Conservation (phyloP, 345 rosid species). For the Cardamine chenopodiifolia region DNA sequence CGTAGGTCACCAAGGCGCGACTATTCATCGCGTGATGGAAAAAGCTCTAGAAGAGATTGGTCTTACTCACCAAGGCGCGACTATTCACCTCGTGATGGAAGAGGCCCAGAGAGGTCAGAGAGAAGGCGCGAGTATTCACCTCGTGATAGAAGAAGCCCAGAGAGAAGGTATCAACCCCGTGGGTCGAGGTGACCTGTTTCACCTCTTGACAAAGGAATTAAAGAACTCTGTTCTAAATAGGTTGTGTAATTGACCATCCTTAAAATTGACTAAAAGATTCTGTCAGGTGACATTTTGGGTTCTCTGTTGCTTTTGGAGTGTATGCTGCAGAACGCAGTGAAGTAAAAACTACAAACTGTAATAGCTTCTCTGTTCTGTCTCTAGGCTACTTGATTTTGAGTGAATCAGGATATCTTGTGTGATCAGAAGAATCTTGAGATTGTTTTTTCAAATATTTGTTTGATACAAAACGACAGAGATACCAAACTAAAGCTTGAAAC, state of each 20-base stretch:
- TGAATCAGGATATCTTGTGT: constrained; percentile 12
- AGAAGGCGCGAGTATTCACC: constrained; percentile 29
- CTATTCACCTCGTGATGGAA: constrained; percentile 68
- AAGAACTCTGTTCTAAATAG: constrained; percentile 13
- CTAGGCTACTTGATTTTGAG: background rate
- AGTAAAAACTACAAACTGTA: constrained; percentile 16
- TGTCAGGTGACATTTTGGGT: constrained; percentile 1
- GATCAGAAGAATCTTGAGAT: constrained; percentile 7
- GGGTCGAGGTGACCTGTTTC: constrained; percentile 46
- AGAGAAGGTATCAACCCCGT: constrained; percentile 40
- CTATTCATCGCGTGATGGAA: constrained; percentile 73
- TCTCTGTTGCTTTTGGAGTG: background rate
- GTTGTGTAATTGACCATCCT: constrained; percentile 36
- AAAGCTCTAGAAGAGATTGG: constrained; percentile 83
- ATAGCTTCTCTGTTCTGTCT: constrained; percentile 18
- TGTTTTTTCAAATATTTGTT: background rate
- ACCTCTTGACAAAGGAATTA: constrained; percentile 11
- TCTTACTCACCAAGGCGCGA: constrained; percentile 82
- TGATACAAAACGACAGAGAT: background rate
- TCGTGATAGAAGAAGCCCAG: constrained; percentile 54
- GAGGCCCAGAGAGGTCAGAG: constrained; percentile 53
- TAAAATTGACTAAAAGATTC: constrained; percentile 10
- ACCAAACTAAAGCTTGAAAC: constrained; percentile 9
- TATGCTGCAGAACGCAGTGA: constrained; percentile 16
- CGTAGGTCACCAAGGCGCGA: constrained; percentile 82